Base-by-base conservation (phyloP, 352 stramenopile species). In the Phytopythium aichiense region DNA sequence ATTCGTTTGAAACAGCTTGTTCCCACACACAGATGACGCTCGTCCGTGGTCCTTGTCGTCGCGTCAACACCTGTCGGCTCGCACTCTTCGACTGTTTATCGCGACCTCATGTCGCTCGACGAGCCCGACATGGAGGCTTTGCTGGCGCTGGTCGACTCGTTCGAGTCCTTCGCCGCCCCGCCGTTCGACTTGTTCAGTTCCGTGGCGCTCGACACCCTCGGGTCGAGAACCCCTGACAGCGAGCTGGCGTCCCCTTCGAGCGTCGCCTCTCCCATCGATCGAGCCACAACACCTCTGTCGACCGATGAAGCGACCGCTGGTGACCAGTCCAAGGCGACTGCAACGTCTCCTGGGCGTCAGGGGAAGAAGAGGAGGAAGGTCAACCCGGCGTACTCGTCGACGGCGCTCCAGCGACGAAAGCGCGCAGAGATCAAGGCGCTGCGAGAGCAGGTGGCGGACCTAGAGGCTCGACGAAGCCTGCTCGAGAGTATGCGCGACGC, bases 391-490 rank as follows among this genome's bases (percentile, higher is more conserved):
- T 15, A 45, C 40, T 22, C 40, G 16, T 45, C 40, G 40, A 45
- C 40, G 16, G 40, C 40, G 15, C 13, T 64, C 4, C 58, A 66
- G 28, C 66, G 37, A 8, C 63, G 55, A 1, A 72, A 72, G 25
- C 42, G 38, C 43, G 66, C 66, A 1, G 66, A 66, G 22, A 16
- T 72, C 6, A 50, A 69, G 35, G 57, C 20, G 42, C 38, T 72
- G n/a, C 66, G 58, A 9, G n/a, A 68, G 22, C 51, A 66, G 46
- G 56, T 60, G 15, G 53, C 30, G n/a, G 49, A 37, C 45, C 54
- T 72, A 6, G 58, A 69, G n/a, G 48, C 56, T 0, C 66, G 50
- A 4, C 18, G 66, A 7, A 45, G n/a, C 16, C 40, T 22, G 15
- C 16, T 45, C 16, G n/a, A 45, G 40, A 45, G 15, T 22, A 22